Conservation (phyloP, 768 basidiomycete genomes). For the Trametes punicea region DNA sequence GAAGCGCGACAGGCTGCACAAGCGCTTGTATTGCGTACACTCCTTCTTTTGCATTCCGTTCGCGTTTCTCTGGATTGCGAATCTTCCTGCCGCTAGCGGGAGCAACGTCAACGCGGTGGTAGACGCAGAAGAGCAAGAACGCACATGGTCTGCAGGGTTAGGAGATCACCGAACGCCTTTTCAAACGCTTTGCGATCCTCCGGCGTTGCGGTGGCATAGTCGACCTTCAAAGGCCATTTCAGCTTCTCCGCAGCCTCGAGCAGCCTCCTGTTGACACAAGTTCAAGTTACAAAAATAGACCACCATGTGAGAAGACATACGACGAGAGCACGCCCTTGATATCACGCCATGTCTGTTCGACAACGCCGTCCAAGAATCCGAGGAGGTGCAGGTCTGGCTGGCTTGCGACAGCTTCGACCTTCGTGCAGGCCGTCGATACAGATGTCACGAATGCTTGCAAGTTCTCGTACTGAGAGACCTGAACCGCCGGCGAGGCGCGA, state of each 20-base stretch:
- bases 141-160: constrained; percentile 76
- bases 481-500: constrained; percentile 34
- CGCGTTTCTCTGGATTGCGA: constrained; percentile 25
- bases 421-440: constrained; percentile 42
- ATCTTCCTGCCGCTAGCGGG: constrained; percentile 49
- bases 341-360: constrained; percentile 70
- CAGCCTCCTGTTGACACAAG: constrained; percentile 48
- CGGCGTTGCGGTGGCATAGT: constrained; percentile 50
- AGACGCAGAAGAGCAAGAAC: constrained; percentile 27
- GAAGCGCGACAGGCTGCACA: constrained; percentile 73
- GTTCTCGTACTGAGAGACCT: constrained; percentile 50
- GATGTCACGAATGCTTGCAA: constrained; percentile 59
- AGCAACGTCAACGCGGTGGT: not conserved
- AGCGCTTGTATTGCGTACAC: constrained; percentile 85
- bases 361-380: constrained; percentile 56
- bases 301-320: constrained; percentile 40
- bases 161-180: constrained; percentile 68
- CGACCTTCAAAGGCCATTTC: constrained; percentile 80
- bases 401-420: constrained; percentile 42
- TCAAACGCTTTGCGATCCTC: constrained; percentile 68
- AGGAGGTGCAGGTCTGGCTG: constrained; percentile 58
- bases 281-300: not conserved
- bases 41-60: constrained; percentile 44
- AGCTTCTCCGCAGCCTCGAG: constrained; percentile 65
- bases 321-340: constrained; percentile 63